Percentiles rank a stretch among this genome's conserved stretches.
phyloP scores from a whole-genome alignment of 208 protist species.

The Giardia duodenalis region DNA sequence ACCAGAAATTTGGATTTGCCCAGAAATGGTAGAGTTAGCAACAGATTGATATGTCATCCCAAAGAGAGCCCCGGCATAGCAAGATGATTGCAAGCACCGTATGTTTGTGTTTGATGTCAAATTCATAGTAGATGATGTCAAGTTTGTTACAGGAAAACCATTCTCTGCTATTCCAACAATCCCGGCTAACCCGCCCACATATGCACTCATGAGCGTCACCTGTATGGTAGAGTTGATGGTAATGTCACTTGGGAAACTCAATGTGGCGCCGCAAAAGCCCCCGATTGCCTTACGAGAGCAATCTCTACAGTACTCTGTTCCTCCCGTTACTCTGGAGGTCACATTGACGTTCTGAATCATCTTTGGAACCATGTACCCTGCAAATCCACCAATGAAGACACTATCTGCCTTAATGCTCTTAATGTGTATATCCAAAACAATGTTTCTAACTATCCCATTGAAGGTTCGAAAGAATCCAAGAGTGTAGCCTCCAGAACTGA shows the following conservation, averaged over 20 bases:
- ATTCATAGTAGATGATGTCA: not conserved
- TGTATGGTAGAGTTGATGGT: not conserved
- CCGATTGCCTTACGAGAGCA: not conserved
- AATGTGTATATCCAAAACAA: not conserved
- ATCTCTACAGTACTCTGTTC: not conserved
- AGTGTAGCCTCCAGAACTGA: not conserved
- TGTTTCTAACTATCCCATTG: not conserved
- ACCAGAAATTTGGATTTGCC: not conserved
- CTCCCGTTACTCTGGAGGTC: not conserved
- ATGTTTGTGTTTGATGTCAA: not conserved
- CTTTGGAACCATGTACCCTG: not conserved
- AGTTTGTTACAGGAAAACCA: not conserved
- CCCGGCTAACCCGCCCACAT: not conserved
- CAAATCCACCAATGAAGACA: not conserved
- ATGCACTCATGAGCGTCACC: not conserved
- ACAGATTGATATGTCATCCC: not conserved
- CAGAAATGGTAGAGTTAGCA: not conserved
- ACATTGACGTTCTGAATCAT: not conserved
- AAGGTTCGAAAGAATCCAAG: not conserved
- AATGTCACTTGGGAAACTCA: not conserved
- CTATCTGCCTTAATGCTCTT: not conserved
- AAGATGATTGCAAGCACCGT: not conserved
- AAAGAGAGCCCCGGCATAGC: not conserved
- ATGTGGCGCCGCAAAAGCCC: not conserved
- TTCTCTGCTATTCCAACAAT: not conserved